Percentiles rank a stretch among this genome's conserved stretches.
These are phyloP conservation scores for Trifolium subterraneum DNA, from an alignment of 306 rosid genomes.

Conservation along the genomic window DNA sequence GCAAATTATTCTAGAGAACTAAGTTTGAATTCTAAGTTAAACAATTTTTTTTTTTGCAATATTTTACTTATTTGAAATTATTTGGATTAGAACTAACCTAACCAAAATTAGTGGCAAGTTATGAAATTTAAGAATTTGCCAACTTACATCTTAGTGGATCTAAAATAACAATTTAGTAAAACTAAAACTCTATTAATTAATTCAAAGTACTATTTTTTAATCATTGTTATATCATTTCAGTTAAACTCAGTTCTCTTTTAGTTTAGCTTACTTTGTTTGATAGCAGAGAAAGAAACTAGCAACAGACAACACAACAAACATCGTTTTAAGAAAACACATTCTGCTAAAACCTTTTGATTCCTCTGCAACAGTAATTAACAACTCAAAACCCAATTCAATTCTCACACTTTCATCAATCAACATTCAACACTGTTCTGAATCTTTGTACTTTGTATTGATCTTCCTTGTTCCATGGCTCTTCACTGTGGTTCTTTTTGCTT, in stretches of 20 bases:
- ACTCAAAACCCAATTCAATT: background rate
- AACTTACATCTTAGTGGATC: too few species aligned
- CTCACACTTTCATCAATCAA: background rate
- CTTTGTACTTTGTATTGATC: conserved; percentile 7
- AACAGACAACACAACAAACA: conserved; percentile 5
- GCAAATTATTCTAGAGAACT: too few species aligned
- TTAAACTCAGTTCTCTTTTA: background rate
- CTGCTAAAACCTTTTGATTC: background rate
- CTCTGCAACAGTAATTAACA: background rate
- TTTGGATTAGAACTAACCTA: too few species aligned
- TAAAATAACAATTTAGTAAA: too few species aligned
- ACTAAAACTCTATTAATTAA: too few species aligned
- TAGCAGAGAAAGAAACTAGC: background rate
- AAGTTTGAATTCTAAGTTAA: too few species aligned
- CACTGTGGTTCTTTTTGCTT: conserved; percentile 59
- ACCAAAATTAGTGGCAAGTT: too few species aligned
- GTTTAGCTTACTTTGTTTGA: background rate
- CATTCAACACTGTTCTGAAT: background rate
- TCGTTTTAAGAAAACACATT: background rate
- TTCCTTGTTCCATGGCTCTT: conserved; percentile 71
- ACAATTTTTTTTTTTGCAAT: too few species aligned
- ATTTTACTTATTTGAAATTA: too few species aligned
- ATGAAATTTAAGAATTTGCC: too few species aligned
- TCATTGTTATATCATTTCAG: background rate
- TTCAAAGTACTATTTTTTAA: background rate